Evolutionary conservation across 257 asterid genomes (phyloP).

Genomic region (Marsdenia floribunda): DNA sequence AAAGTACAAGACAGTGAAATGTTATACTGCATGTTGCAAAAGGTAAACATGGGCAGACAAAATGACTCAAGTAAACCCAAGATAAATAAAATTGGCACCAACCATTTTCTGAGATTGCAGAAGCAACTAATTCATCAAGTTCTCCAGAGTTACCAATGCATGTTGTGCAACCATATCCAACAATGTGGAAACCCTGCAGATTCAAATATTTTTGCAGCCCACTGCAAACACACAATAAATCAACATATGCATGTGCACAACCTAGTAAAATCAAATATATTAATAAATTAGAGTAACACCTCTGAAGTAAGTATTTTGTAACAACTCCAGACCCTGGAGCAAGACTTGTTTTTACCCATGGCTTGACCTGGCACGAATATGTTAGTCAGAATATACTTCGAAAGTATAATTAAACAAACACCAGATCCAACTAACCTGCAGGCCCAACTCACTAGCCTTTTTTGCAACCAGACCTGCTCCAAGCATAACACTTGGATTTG

Average conservation of each 20-base stretch:
- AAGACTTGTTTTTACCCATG: slow-evolving; percentile 98
- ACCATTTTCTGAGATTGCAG: slow-evolving; percentile 90
- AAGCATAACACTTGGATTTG: slow-evolving; percentile 96
- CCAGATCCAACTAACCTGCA: slow-evolving; percentile 46
- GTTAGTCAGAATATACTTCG: slow-evolving; percentile 12
- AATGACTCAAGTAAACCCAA: neutral
- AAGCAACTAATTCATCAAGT: slow-evolving; percentile 72
- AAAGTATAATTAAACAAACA: slow-evolving; percentile 5
- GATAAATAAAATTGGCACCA: neutral
- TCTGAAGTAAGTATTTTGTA: slow-evolving; percentile 67
- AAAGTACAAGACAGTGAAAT: slow-evolving; percentile 12
- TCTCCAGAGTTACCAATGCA: slow-evolving; percentile 97
- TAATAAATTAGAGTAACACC: slow-evolving; percentile 38
- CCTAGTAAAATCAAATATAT: slow-evolving; percentile 3
- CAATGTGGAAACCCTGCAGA: slow-evolving; percentile 90
- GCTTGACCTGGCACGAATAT: slow-evolving; percentile 64
- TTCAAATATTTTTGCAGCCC: slow-evolving; percentile 74
- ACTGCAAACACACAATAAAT: slow-evolving; percentile 39
- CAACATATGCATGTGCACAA: neutral
- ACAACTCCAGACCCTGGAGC: slow-evolving; percentile 98
- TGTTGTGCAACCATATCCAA: slow-evolving; percentile 93
- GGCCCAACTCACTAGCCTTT: slow-evolving; percentile 82
- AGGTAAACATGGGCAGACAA: neutral
- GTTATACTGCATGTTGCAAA: neutral
- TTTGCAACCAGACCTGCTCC: slow-evolving; percentile 96